Base-by-base conservation (phyloP, 371 early-diverging fungal genomes). In the Mucor saturninus region DNA sequence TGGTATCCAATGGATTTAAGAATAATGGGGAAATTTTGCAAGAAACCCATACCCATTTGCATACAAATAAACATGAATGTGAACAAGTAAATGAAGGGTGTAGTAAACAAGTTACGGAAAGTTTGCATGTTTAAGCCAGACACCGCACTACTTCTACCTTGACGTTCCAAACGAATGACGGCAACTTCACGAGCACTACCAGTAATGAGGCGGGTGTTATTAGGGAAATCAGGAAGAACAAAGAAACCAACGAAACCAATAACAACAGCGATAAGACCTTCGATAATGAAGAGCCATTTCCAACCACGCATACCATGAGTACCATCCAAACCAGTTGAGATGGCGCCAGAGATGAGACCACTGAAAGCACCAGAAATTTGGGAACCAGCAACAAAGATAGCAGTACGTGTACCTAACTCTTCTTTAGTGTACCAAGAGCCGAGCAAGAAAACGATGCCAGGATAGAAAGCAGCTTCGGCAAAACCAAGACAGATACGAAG, bases 371-470 rank as follows among this genome's bases (percentile, higher is more conserved):
- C 91, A n/a, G 91, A 86, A 5, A 87, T 42, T 49, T 84, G 77
- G 37, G 85, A 73, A 14, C 85, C 85, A 45, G 84, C 70, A 57
- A 83, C 89, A 67, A 91, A 92, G 49, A 88, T 59, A 11, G 87
- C 88, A 3, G 88, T 83, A 53, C 94, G 88, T 48, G 79, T 75
- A n/a, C 90, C 89, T 39, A 86, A 79, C 67, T 95, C 95, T 32
- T 81, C 68, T n/a, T 86, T 81, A 21, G 84, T 83, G 62, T 94
- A 95, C 88, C 93, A 95, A 53, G 83, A 81, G 26, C 92, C 88
- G 37, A 93, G 75, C 67, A 89, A 83, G 54, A 81, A 90, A 8
- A 91, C 79, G 28, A 89, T 85, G 21, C 91, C 93, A 10, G 93
- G 93, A 42, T 89, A 88, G 56, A 92, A 84, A 3, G 89, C 91